phyloP scores from a whole-genome alignment of 768 basidiomycete species.

The Mycena chlorophos region DNA sequence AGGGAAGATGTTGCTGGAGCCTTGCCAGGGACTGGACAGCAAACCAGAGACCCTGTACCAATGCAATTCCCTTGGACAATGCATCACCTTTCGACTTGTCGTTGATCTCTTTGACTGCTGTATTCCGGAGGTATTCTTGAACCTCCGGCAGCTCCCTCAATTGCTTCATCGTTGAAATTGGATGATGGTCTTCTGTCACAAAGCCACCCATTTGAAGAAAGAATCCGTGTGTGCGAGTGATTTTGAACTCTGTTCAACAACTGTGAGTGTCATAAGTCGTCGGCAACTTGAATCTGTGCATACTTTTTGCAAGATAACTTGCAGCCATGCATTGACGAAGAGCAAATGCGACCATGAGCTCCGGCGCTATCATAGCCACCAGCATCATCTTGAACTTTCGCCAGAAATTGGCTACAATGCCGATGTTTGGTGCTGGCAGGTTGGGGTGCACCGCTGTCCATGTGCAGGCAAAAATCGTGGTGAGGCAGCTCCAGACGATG shows the following conservation, averaged over 20 bases:
- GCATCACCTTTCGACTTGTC: neutral
- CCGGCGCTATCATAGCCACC: neutral
- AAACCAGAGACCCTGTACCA: neutral
- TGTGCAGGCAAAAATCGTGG: constrained; percentile 5
- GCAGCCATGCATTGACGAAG: neutral
- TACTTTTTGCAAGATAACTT: neutral
- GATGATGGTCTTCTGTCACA: neutral
- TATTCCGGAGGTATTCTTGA: neutral
- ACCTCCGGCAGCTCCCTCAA: neutral
- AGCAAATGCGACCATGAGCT: neutral
- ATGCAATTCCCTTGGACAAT: neutral
- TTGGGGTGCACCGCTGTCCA: constrained; percentile 5
- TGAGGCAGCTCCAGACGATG: constrained; percentile 4
- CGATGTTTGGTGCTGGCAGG: too few relatives aligned
- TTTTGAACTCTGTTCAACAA: neutral
- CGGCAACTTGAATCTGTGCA: neutral
- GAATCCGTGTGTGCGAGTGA: neutral
- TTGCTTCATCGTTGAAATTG: neutral
- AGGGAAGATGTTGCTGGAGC: neutral
- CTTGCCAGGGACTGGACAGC: neutral
- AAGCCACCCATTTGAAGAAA: neutral
- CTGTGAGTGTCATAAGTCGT: neutral
- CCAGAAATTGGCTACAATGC: too few relatives aligned
- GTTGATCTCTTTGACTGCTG: neutral
- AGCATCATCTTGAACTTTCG: neutral